phyloP scores from a whole-genome alignment of 305 asterid genomes.

The Lippia alba region DNA sequence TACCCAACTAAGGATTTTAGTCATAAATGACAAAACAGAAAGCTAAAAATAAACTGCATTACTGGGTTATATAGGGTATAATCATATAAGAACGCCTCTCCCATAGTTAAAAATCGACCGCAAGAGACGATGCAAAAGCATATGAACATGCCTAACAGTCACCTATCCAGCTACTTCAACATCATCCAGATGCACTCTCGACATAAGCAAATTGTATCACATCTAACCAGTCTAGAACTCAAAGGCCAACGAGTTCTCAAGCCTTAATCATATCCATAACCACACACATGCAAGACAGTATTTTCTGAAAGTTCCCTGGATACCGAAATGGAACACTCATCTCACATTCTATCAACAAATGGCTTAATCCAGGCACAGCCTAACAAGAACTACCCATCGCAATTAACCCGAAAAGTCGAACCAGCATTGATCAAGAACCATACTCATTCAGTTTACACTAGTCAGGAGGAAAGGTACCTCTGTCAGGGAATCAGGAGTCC shows the following conservation, averaged over 20 bases:
- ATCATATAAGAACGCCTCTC: not conserved
- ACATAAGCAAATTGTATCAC: not conserved
- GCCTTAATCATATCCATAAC: not conserved
- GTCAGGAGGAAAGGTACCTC: not conserved
- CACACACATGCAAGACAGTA: not conserved
- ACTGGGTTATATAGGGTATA: not conserved
- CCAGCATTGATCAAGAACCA: conserved; percentile 21
- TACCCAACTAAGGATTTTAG: not conserved
- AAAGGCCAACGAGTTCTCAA: not conserved
- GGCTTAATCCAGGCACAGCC: not conserved
- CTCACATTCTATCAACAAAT: not conserved
- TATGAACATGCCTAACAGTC: not conserved
- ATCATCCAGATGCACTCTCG: conserved; percentile 4
- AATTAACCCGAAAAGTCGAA: conserved; percentile 11
- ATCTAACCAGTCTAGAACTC: not conserved
- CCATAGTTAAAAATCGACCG: not conserved
- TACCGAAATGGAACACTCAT: not conserved
- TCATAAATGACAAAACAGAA: conserved; percentile 1
- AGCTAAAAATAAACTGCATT: conserved; percentile 7
- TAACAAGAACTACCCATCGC: not conserved
- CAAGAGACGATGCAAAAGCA: not conserved
- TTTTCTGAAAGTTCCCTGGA: conserved; percentile 5
- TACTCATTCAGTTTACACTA: not conserved
- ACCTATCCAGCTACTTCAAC: not conserved
- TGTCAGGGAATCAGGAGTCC: not conserved